Percentiles rank a stretch among this genome's conserved stretches.
Conservation (phyloP, 225 moss, liverwort and hornwort genomes). For the Anthoceros angustus region DNA sequence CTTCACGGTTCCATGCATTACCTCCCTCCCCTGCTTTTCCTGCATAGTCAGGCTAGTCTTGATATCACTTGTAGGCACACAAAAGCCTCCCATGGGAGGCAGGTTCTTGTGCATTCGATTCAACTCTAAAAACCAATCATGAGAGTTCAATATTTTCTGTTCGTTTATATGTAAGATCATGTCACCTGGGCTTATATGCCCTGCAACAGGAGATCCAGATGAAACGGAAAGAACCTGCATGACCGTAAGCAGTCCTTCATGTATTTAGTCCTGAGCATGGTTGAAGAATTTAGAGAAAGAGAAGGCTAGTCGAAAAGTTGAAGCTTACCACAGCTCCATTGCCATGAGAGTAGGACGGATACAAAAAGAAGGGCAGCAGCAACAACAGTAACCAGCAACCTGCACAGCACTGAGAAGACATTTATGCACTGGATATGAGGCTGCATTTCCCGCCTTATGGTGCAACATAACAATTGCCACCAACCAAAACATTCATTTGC, state of each 20-base stretch:
- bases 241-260: neutral
- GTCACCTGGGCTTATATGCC: constrained; percentile 5
- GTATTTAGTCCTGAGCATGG: neutral
- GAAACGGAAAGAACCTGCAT: neutral
- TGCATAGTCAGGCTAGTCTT: neutral
- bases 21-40: neutral
- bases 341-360: neutral
- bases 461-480: too few relatives aligned
- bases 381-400: neutral
- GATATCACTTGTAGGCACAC: neutral
- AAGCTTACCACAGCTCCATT: neutral
- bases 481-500: neutral
- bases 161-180: neutral
- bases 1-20: too few relatives aligned
- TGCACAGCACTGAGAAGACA: neutral
- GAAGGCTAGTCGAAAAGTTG: neutral
- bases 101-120: neutral
- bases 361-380: neutral
- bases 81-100: neutral
- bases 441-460: too few relatives aligned
- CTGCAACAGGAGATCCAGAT: constrained; percentile 2
- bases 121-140: neutral
- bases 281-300: neutral
- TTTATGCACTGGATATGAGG: neutral
- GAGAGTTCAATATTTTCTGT: neutral